A percentile compares a stretch with the other conserved stretches of the same genome.
These are phyloP conservation scores for Nicotiana undulata DNA, from an alignment of 257 asterid genomes.

Conservation along the genomic window DNA sequence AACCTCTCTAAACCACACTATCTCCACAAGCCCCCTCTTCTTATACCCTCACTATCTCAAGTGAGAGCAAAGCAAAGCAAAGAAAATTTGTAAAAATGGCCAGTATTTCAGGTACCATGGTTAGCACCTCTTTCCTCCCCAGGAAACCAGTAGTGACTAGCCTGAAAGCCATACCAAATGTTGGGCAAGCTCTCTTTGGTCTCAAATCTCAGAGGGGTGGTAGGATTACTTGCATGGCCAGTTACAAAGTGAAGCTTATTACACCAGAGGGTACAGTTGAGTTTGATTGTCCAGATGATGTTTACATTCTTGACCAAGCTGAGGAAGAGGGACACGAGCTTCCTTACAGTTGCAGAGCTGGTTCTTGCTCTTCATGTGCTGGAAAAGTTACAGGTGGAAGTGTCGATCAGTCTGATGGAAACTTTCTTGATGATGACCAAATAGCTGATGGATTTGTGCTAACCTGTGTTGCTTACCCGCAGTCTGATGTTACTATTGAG, in stretches of 20 bases:
- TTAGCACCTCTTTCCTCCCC: slow-evolving; percentile 50
- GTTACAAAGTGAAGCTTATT: slow-evolving; percentile 53
- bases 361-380: slow-evolving; percentile 84
- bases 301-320: slow-evolving; percentile 59
- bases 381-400: slow-evolving; percentile 45
- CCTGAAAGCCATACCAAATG: slow-evolving; percentile 32
- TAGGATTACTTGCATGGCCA: slow-evolving; percentile 50
- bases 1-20: slow-evolving; percentile 27
- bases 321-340: slow-evolving; percentile 56
- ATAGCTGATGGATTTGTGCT: slow-evolving; percentile 48
- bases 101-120: slow-evolving; percentile 39
- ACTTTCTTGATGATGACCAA: slow-evolving; percentile 76
- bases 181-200: slow-evolving; percentile 23
- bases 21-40: slow-evolving; percentile 35
- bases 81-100: slow-evolving; percentile 38
- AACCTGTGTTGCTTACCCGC: slow-evolving; percentile 64
- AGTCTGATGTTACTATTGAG: slow-evolving; percentile 41
- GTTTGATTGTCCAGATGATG: slow-evolving; percentile 39
- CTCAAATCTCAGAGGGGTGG: slow-evolving; percentile 20
- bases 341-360: slow-evolving; percentile 90
- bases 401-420: slow-evolving; percentile 68
- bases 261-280: slow-evolving; percentile 41
- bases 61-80: background rate
- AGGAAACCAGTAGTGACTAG: slow-evolving; percentile 26
- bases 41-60: background rate